Conservation (phyloP, 805 yeast genomes). For the Lachancea cidri region DNA sequence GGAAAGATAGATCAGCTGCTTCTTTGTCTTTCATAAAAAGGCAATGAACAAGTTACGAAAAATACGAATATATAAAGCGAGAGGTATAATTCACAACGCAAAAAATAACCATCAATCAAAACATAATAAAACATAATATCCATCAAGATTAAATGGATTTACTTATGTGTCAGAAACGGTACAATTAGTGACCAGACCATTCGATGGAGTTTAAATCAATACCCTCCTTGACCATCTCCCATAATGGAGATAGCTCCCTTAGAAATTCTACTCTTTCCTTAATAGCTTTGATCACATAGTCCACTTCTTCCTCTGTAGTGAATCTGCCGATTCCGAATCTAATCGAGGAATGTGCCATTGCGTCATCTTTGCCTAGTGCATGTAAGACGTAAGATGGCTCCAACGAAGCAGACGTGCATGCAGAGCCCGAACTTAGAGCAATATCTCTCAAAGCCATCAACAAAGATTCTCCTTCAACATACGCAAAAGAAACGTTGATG, state of each 20-base stretch:
- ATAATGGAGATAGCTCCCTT: constrained; percentile 88
- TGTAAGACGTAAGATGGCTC: constrained; percentile 97
- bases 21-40: neutral
- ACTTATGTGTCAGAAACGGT: neutral
- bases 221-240: constrained; percentile 99
- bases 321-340: constrained; percentile 96
- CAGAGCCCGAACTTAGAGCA: constrained; percentile 94
- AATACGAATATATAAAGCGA: neutral
- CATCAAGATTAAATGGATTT: neutral
- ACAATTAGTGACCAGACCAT: constrained; percentile 88
- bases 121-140: constrained; percentile 1
- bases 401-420: constrained; percentile 96
- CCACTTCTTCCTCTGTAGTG: constrained; percentile 94
- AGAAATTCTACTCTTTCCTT: constrained; percentile 84
- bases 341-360: constrained; percentile 96
- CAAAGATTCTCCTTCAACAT: constrained; percentile 95
- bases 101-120: neutral
- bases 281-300: constrained; percentile 86
- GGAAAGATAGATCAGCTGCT: neutral
- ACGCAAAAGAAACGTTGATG: constrained; percentile 94
- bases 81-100: neutral
- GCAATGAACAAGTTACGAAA: neutral
- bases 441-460: constrained; percentile 97
- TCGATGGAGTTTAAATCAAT: constrained; percentile 89
- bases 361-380: constrained; percentile 97